Conservation (phyloP, 306 rosid species). For the Quillaja saponaria region DNA sequence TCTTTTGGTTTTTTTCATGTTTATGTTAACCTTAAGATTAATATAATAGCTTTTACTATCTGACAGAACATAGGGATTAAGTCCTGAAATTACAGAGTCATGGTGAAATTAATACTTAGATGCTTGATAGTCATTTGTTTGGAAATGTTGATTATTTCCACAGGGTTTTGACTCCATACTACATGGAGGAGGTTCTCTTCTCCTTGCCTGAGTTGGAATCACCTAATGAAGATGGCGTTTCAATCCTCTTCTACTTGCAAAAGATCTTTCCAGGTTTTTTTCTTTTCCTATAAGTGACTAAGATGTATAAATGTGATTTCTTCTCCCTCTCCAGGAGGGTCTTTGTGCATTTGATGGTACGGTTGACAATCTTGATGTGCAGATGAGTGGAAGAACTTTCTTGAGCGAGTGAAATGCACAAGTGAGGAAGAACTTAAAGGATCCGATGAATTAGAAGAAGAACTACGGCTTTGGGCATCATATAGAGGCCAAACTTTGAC, state of each 20-base stretch:
- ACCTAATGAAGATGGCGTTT: slow-evolving; percentile 92
- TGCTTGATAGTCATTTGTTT: neutral
- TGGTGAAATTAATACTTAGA: too few relatives aligned
- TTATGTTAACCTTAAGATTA: too few relatives aligned
- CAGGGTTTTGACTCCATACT: slow-evolving; percentile 94
- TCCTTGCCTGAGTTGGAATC: slow-evolving; percentile 68
- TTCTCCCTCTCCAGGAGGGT: slow-evolving; percentile 17
- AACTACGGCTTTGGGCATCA: slow-evolving; percentile 96
- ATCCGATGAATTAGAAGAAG: slow-evolving; percentile 68
- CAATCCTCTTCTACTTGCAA: slow-evolving; percentile 89
- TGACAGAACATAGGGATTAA: too few relatives aligned
- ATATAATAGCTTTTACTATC: too few relatives aligned
- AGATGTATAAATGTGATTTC: slow-evolving; percentile 7
- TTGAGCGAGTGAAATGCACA: slow-evolving; percentile 55
- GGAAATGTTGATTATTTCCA: slow-evolving; percentile 29
- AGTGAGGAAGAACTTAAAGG: slow-evolving; percentile 77
- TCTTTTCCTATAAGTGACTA: slow-evolving; percentile 9
- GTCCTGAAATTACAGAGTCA: too few relatives aligned
- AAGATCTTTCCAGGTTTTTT: slow-evolving; percentile 88
- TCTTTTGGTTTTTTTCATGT: too few relatives aligned
- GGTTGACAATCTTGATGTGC: slow-evolving; percentile 28
- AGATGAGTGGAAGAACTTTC: slow-evolving; percentile 98
- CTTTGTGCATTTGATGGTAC: slow-evolving; percentile 15
- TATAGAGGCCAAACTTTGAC: slow-evolving; percentile 97
- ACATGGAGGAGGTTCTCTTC: slow-evolving; percentile 93